Percentiles rank a stretch among this genome's conserved stretches.
phyloP scores from a whole-genome alignment of 2,329 filamentous ascomycete genomes.

The Fusarium odoratissimum region DNA sequence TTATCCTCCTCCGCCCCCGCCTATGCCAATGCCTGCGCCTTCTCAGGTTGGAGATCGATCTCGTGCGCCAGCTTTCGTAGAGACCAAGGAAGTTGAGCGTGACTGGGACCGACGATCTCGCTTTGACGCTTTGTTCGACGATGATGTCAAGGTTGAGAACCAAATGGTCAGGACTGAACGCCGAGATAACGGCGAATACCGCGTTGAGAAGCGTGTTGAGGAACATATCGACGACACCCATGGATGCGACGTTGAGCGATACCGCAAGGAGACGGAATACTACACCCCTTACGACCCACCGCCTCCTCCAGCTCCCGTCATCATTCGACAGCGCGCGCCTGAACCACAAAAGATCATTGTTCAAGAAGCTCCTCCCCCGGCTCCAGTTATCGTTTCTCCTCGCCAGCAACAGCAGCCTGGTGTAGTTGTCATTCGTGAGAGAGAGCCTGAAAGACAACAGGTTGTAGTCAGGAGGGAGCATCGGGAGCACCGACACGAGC shows the following conservation, averaged over 20 bases:
- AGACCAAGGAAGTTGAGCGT: constrained; percentile 51
- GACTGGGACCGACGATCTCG: constrained; percentile 59
- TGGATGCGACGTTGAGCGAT: constrained; percentile 66
- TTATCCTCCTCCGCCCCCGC: constrained; percentile 39
- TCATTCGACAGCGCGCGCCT: constrained; percentile 66
- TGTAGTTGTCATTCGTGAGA: constrained; percentile 57
- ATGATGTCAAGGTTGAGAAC: constrained; percentile 65
- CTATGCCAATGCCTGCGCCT: constrained; percentile 41
- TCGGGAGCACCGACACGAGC: constrained; percentile 18
- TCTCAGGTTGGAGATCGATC: constrained; percentile 40
- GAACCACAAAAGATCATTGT: constrained; percentile 71
- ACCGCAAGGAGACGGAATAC: constrained; percentile 72
- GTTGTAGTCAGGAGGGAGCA: constrained; percentile 50
- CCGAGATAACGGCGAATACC: constrained; percentile 55
- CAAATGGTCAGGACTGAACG: constrained; percentile 58
- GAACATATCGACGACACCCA: constrained; percentile 60
- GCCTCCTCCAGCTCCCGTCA: constrained; percentile 58
- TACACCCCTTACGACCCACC: constrained; percentile 64
- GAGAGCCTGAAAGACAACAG: constrained; percentile 55
- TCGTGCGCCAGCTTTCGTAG: constrained; percentile 51
- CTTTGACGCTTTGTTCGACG: constrained; percentile 58
- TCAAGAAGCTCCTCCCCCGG: constrained; percentile 65
- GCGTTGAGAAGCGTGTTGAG: constrained; percentile 65
- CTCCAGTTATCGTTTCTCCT: constrained; percentile 61
- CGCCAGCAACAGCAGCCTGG: constrained; percentile 60